Evolutionary conservation across 2,329 filamentous ascomycete genomes (phyloP), one percentile per base, ranked within the genome.

Genomic region (Epichloe aotearoae): DNA sequence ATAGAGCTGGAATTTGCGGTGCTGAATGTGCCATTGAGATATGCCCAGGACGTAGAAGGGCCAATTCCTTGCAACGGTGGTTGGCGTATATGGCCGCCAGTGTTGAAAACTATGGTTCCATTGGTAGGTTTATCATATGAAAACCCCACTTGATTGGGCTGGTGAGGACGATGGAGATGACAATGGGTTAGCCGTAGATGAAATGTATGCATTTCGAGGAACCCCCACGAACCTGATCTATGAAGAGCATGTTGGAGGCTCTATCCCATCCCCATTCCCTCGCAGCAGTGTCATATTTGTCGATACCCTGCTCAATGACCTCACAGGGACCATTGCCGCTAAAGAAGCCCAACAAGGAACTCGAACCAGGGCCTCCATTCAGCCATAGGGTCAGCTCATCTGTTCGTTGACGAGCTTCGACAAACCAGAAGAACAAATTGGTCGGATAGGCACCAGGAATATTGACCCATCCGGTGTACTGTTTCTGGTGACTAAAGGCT

Each of bases 111-210:
- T 20, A 80, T 60, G 6, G 81, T 82, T 15, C 76, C 75, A 58
- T 87, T 82, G 8, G 75, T 79, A 7, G 74, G 69, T 26, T 72
- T 73, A 59, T 88, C 86, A 60, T 79, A 82, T 2, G 82, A 85
- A 56, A 84, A 82, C 26, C 80, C 79, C 46, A 87, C 78, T 65
- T 87, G 82, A 54, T 82, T 82, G 23, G 82, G 82, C 76, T 88
- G 60, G 56, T 54, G 34, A 33, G 17, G 19, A 37, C 8, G 20
- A 43, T 30, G 19, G 11, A 6, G 43, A 45, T 20, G 17, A 14
- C 4, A 19, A 23, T 15, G 14, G 34, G 45, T 38, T 36, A 47
- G 36, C 19, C 34, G 20, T 12, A 8, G 33, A 26, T 37, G 23
- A 15, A 38, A 26, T 46, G 26, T 30, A 55, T 58, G 56, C 57